phyloP scores from a whole-genome alignment of 257 asterid species.

The Solanum sitiens region DNA sequence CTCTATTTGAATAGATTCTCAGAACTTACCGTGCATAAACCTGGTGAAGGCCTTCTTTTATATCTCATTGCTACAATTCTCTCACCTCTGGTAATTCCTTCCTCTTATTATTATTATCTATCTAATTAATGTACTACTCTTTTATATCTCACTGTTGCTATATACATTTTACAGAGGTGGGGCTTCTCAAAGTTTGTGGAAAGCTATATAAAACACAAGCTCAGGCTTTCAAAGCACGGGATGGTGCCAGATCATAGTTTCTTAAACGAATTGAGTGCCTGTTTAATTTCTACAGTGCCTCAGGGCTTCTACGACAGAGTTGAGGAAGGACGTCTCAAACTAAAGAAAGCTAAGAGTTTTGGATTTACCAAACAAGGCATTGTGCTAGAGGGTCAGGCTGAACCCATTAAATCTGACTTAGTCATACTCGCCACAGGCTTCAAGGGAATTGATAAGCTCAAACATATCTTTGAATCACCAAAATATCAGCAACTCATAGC shows the following conservation, averaged over 20 bases:
- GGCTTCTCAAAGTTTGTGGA: constrained; percentile 32
- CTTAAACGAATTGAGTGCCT: constrained; percentile 22
- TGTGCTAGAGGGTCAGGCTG: constrained; percentile 8
- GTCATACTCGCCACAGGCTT: constrained; percentile 46
- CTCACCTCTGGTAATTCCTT: constrained; percentile 33
- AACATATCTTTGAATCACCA: constrained; percentile 17
- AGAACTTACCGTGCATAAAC: constrained; percentile 41
- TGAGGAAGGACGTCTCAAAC: constrained; percentile 34
- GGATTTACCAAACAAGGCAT: constrained; percentile 29
- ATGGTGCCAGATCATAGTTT: constrained; percentile 42
- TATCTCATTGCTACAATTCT: constrained; percentile 27
- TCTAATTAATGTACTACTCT: no score
- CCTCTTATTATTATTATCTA: background rate
- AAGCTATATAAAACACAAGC: constrained; percentile 16
- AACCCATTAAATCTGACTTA: constrained; percentile 19
- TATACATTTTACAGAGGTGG: constrained; percentile 24
- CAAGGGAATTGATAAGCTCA: constrained; percentile 28
- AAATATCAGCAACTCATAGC: constrained; percentile 13
- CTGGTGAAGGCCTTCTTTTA: constrained; percentile 26
- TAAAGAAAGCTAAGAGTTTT: constrained; percentile 23
- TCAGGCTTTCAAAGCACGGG: constrained; percentile 15
- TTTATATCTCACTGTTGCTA: no score
- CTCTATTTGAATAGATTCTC: constrained; percentile 36
- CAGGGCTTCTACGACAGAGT: constrained; percentile 35
- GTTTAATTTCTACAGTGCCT: constrained; percentile 23